Percentiles rank a stretch among this genome's conserved stretches.
phyloP scores from a whole-genome alignment of 2,329 filamentous ascomycete genomes.

The Dactylonectria estremocensis region DNA sequence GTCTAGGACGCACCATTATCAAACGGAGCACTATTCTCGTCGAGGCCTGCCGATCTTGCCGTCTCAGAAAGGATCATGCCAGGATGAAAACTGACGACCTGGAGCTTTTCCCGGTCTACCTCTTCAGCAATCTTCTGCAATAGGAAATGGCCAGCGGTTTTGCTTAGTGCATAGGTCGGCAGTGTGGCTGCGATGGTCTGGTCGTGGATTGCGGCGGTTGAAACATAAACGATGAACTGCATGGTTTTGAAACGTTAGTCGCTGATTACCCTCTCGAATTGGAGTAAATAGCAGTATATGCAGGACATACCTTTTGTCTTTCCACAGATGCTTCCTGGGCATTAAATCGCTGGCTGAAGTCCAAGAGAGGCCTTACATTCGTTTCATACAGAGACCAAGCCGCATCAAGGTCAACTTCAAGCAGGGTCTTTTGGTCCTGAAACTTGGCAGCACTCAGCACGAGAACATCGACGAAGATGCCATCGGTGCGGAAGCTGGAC shows the following conservation, averaged over 20 bases:
- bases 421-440: neutral
- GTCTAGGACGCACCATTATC: neutral
- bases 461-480: conserved; percentile 1
- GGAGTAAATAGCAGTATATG: neutral
- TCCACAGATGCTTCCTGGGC: neutral
- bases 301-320: neutral
- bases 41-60: neutral
- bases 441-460: conserved; percentile 7
- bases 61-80: neutral
- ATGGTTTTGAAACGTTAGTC: neutral
- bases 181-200: neutral
- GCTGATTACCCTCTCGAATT: neutral
- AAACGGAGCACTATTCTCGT: neutral
- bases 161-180: neutral
- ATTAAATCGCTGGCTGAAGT: conserved; percentile 4
- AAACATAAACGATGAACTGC: conserved; percentile 4
- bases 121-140: neutral
- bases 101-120: neutral
- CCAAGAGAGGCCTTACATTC: neutral
- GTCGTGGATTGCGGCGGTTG: neutral
- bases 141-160: neutral
- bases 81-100: neutral
- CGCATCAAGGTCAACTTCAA: neutral
- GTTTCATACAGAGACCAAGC: neutral
- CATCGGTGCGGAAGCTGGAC: neutral